Evolutionary conservation across 106 monocot species (phyloP).

Genomic region (Vanilla planifolia): DNA sequence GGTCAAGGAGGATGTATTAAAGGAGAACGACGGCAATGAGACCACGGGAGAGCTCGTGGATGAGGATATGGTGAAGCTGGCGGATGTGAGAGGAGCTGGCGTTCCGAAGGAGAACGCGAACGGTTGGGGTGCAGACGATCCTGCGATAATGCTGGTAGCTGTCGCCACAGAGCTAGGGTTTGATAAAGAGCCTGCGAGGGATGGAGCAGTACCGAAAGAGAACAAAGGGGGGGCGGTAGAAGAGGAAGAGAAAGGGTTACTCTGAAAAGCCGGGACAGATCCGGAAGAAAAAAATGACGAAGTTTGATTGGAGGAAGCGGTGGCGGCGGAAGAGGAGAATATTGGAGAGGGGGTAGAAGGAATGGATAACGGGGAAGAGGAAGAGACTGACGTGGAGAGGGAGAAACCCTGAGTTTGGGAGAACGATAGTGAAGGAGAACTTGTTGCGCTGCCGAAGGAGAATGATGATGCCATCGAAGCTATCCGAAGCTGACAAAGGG

Average conservation of each 20-base stretch:
- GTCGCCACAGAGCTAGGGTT: background rate
- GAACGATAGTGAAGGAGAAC: background rate
- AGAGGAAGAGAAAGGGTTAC: background rate
- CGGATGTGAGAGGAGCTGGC: background rate
- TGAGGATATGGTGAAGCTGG: background rate
- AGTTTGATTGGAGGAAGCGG: background rate
- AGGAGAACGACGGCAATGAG: conserved; percentile 3
- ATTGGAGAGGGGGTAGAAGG: background rate
- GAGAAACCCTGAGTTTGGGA: background rate
- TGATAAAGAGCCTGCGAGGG: background rate
- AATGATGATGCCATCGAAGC: conserved; percentile 2
- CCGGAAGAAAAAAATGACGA: background rate
- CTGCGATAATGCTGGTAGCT: background rate
- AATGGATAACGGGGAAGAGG: background rate
- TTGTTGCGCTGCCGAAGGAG: background rate
- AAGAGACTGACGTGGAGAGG: background rate
- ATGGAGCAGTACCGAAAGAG: background rate
- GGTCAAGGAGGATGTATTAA: background rate
- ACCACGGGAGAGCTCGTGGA: background rate
- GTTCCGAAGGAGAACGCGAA: conserved; percentile 2
- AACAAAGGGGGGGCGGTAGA: background rate
- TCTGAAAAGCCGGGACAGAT: background rate
- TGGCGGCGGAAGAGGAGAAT: background rate
- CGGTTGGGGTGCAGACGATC: conserved; percentile 1
- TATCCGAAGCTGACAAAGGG: too few species aligned